Evolutionary conservation across 495 filamentous ascomycete genomes (phyloP), one percentile per base, ranked within the genome.

Genomic region (Penicillium mononematosum): DNA sequence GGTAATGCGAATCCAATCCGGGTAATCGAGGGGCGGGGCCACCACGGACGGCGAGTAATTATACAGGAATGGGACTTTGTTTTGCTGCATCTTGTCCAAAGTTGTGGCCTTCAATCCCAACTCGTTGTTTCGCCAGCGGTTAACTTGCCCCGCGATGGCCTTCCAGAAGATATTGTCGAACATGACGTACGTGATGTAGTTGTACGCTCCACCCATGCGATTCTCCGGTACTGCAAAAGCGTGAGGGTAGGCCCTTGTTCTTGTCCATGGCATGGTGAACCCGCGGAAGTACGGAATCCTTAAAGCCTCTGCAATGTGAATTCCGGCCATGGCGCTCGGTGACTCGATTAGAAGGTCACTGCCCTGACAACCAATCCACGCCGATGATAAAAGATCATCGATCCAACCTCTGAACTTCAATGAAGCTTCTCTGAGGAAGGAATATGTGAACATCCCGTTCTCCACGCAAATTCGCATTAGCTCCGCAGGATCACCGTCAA

Each of bases 211-310:
- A 47, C 94, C 94, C 86, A 96, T 90, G 71, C 94, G 96, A 61
- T 89, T 85, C 50, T 92, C 89, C 11, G 91, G 91, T 36, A 96
- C 91, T n/a, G 91, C 88, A 75, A 98, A 98, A 6, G 94, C 95
- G 75, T 98, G 94, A 12, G 94, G 94, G 64, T 98, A 98, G 4
- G 95, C 90, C 49, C 95, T 80, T 22, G 94, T 98, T 44, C 92
- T 85, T 0, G 95, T 93, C 94, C 94, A 98, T 14, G 94, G 95
- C 94, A 98, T 98, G 17, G 93, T 94, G 71, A 98, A 98, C 0
- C 92, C 95, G 58, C 94, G 85, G 79, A 98, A 98, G 67, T 98
- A 98, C 6, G 94, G 94, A 49, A 98, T 95, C 32, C 82, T 80
- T 5, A 98, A 80, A 7, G 92, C 92, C 74, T 98, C 95, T n/a